Conservation (phyloP, 768 basidiomycete genomes). For the Pleurotus djamor region DNA sequence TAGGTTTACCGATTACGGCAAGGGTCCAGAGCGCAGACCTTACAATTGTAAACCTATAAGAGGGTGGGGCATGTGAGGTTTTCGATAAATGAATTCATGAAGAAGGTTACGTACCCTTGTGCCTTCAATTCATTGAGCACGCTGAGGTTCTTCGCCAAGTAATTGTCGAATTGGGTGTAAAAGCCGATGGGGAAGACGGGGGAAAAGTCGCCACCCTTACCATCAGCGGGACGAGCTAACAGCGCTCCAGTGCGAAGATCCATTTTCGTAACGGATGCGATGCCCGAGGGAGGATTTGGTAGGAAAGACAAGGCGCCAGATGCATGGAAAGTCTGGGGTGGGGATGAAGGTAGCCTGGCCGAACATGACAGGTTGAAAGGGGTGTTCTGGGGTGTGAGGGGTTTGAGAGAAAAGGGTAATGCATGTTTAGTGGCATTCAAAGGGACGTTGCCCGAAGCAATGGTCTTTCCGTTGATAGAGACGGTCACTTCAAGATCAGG, state of each 20-base stretch:
- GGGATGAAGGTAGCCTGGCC: constrained; percentile 26
- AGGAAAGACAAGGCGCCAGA: constrained; percentile 45
- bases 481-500: constrained; percentile 39
- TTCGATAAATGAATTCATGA: neutral
- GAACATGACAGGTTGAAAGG: constrained; percentile 36
- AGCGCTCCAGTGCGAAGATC: constrained; percentile 58
- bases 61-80: neutral
- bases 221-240: constrained; percentile 47
- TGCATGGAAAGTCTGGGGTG: constrained; percentile 40
- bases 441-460: constrained; percentile 38
- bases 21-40: constrained; percentile 10
- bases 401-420: constrained; percentile 44
- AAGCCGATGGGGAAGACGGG: constrained; percentile 74
- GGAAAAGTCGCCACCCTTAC: constrained; percentile 45
- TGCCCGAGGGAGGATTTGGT: constrained; percentile 41
- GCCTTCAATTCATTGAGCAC: constrained; percentile 54
- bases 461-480: constrained; percentile 33
- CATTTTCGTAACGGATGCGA: constrained; percentile 62
- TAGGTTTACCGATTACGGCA: constrained; percentile 18
- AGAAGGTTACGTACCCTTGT: constrained; percentile 42
- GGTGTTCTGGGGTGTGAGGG: constrained; percentile 38
- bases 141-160: constrained; percentile 49
- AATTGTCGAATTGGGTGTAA: constrained; percentile 60
- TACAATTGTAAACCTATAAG: constrained; percentile 37
- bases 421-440: constrained; percentile 50